Evolutionary conservation across 2,329 filamentous ascomycete species (phyloP).

Genomic region (Diaporthe vexans): DNA sequence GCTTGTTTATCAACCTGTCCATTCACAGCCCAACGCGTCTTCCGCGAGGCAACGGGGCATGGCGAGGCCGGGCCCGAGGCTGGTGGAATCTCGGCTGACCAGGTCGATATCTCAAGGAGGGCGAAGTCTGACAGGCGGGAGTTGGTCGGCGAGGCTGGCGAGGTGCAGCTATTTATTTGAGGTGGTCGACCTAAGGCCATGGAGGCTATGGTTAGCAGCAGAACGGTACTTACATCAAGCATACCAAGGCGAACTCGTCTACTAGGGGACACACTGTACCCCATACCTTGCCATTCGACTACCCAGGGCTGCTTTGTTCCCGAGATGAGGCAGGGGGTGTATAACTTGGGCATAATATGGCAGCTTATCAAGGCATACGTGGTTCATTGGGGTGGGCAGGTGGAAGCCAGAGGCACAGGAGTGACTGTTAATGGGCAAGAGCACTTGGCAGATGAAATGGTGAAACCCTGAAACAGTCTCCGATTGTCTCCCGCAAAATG

Average conservation of each 20-base stretch:
- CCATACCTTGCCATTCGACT: background rate
- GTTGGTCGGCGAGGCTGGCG: background rate
- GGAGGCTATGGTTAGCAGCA: background rate
- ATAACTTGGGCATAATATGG: slow-evolving; percentile 54
- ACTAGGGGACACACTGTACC: background rate
- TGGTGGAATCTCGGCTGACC: background rate
- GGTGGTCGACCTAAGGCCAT: background rate
- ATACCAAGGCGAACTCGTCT: background rate
- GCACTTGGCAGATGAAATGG: background rate
- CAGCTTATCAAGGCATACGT: slow-evolving; percentile 53
- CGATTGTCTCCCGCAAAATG: too few relatives aligned
- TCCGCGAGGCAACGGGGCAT: slow-evolving; percentile 21
- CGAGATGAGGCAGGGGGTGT: slow-evolving; percentile 38
- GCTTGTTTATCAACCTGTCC: slow-evolving; percentile 18
- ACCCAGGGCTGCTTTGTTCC: background rate
- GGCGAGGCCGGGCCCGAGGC: background rate
- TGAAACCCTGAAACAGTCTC: too few relatives aligned
- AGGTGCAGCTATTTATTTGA: background rate
- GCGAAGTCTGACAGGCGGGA: background rate
- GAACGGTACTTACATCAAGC: background rate
- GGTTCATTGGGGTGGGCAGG: slow-evolving; percentile 46
- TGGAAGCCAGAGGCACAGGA: background rate
- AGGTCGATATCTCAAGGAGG: too few relatives aligned
- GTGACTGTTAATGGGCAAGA: background rate
- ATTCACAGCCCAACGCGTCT: slow-evolving; percentile 25